Evolutionary conservation across 2,329 filamentous ascomycete species (phyloP).

Genomic region (Cladosporium sp.): DNA sequence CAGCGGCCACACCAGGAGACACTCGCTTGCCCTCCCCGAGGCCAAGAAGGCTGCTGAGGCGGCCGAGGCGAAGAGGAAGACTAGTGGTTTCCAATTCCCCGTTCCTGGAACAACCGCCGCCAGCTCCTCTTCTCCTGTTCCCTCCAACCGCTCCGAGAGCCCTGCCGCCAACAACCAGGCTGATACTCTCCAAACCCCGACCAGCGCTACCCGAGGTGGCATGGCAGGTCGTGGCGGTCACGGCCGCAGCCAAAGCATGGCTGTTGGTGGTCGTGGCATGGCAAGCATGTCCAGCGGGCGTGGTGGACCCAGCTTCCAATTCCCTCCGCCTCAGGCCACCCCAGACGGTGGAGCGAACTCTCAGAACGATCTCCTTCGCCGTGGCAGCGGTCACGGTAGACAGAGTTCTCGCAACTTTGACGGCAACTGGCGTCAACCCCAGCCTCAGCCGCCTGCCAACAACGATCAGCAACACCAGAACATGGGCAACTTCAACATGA

Average conservation of each 20-base stretch:
- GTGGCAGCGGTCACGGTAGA: constrained; percentile 78
- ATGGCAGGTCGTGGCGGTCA: constrained; percentile 49
- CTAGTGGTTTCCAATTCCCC: constrained; percentile 92
- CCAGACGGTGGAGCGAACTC: constrained; percentile 52
- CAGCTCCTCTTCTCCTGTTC: constrained; percentile 48
- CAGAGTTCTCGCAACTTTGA: constrained; percentile 92
- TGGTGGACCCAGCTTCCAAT: constrained; percentile 69
- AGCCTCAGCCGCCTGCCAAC: constrained; percentile 49
- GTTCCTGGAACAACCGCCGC: constrained; percentile 64
- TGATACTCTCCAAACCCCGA: constrained; percentile 19
- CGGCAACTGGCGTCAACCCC: constrained; percentile 86
- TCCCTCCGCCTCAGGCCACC: constrained; percentile 52
- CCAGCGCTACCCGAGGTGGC: constrained; percentile 34
- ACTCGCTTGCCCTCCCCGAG: constrained; percentile 91
- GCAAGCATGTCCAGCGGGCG: constrained; percentile 56
- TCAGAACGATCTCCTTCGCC: constrained; percentile 68
- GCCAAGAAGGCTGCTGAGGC: constrained; percentile 97
- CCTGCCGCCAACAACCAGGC: constrained; percentile 53
- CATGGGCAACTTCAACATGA: constrained; percentile 67
- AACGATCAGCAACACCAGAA: constrained; percentile 47
- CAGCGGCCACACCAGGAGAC: constrained; percentile 84
- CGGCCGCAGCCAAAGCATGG: constrained; percentile 86
- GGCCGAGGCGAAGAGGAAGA: constrained; percentile 93
- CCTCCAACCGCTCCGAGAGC: constrained; percentile 56
- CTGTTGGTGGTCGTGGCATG: constrained; percentile 68